These are phyloP conservation scores for Herpetomonas tarakana DNA, from an alignment of 208 protist species.

Conservation along the genomic window DNA sequence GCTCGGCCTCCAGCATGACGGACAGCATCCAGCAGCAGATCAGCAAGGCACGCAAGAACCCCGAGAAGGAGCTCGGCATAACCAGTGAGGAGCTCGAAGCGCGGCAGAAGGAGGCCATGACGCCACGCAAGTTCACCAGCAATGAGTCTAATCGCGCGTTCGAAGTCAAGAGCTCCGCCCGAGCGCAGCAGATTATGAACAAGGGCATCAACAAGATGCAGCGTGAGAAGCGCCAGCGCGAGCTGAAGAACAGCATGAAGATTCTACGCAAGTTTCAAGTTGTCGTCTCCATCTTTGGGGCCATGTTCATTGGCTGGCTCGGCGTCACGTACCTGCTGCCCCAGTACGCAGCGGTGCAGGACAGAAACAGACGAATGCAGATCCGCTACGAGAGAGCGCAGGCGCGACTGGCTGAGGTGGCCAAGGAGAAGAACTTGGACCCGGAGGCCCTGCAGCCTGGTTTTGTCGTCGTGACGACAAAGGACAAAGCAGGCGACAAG, in stretches of 20 bases:
- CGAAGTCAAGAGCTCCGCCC: slow-evolving; percentile 78
- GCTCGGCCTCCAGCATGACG: slow-evolving; percentile 27
- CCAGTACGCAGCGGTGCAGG: slow-evolving; percentile 66
- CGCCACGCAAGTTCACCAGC: slow-evolving; percentile 48
- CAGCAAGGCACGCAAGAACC: slow-evolving; percentile 35
- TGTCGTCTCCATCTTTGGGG: slow-evolving; percentile 26
- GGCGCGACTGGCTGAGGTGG: slow-evolving; percentile 29
- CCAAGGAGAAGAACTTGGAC: slow-evolving; percentile 3
- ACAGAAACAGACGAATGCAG: slow-evolving; percentile 51
- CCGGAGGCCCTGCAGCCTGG: not conserved
- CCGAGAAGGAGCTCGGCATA: slow-evolving; percentile 67
- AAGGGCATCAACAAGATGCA: slow-evolving; percentile 55
- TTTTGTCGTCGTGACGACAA: slow-evolving; percentile 5
- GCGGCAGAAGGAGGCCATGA: slow-evolving; percentile 50
- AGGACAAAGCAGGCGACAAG: slow-evolving; percentile 4
- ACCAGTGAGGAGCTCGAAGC: slow-evolving; percentile 55
- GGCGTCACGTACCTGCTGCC: slow-evolving; percentile 53
- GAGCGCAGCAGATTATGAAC: slow-evolving; percentile 85
- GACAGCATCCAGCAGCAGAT: slow-evolving; percentile 29
- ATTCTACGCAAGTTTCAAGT: slow-evolving; percentile 51
- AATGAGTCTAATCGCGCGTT: slow-evolving; percentile 37
- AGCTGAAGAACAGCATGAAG: slow-evolving; percentile 50
- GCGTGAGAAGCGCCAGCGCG: slow-evolving; percentile 55
- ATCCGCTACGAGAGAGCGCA: slow-evolving; percentile 61
- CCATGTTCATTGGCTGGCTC: slow-evolving; percentile 46